A percentile compares a stretch with the other conserved stretches of the same genome.
Conservation (phyloP, 768 basidiomycete species). For the Boletus sensibilis region DNA sequence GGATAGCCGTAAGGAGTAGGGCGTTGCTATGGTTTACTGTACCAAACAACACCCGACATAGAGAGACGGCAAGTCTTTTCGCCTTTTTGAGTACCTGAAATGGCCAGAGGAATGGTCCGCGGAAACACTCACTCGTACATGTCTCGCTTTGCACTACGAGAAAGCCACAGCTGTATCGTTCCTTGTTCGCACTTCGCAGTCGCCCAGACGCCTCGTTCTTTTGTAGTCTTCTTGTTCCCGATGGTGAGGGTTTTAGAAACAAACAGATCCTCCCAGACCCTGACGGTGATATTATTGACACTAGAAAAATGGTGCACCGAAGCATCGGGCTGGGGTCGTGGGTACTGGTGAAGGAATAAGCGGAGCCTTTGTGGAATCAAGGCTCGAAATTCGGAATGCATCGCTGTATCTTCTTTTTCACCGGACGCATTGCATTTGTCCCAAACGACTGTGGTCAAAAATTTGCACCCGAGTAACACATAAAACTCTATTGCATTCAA, state of each 20-base stretch:
- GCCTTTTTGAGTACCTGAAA: background rate
- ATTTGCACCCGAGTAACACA: constrained; percentile 62
- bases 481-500: constrained; percentile 59
- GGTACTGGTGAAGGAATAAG: constrained; percentile 84
- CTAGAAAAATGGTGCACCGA: constrained; percentile 58
- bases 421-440: constrained; percentile 63
- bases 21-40: constrained; percentile 78
- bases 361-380: constrained; percentile 78
- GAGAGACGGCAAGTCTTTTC: constrained; percentile 67
- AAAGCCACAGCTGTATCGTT: constrained; percentile 69
- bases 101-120: background rate
- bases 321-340: constrained; percentile 54
- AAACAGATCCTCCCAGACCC: constrained; percentile 56
- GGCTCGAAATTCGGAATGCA: constrained; percentile 46
- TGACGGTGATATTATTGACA: constrained; percentile 61
- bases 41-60: constrained; percentile 75
- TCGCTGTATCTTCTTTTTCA: constrained; percentile 46
- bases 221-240: constrained; percentile 43
- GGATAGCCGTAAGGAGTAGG: constrained; percentile 82
- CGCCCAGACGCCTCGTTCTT: constrained; percentile 65
- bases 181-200: constrained; percentile 51
- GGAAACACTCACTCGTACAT: constrained; percentile 70
- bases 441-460: constrained; percentile 66
- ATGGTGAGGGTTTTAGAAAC: constrained; percentile 57
- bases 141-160: constrained; percentile 65